Conservation (phyloP, 257 asterid genomes). For the Salvia hispanica region DNA sequence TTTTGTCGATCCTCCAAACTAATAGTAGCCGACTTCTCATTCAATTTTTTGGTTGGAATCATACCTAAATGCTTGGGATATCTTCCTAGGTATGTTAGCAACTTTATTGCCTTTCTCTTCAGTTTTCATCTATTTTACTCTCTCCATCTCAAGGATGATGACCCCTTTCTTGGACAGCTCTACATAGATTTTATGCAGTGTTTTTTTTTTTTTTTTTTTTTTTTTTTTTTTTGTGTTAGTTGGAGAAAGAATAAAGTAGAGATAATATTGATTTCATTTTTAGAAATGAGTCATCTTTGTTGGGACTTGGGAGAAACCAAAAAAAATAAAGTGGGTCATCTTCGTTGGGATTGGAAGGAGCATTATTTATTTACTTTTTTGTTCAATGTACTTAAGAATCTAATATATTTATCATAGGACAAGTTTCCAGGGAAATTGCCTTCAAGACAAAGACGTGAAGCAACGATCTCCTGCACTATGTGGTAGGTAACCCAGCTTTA, state of each 20-base stretch:
- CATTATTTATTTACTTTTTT: not conserved
- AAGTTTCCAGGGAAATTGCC: constrained; percentile 86
- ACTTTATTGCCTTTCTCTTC: constrained; percentile 18
- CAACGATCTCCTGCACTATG: constrained; percentile 70
- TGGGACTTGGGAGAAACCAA: too few species aligned
- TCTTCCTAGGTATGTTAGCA: constrained; percentile 64
- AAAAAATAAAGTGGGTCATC: too few species aligned
- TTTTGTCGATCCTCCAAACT: constrained; percentile 69
- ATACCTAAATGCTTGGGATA: constrained; percentile 75
- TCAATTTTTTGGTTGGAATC: constrained; percentile 70
- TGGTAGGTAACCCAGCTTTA: constrained; percentile 48
- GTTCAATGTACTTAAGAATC: constrained; percentile 9
- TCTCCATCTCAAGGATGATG: not conserved
- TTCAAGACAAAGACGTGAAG: constrained; percentile 55
- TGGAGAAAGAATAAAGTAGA: too few species aligned
- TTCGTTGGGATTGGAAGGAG: too few species aligned
- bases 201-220: too few species aligned
- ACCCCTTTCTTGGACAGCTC: too few species aligned
- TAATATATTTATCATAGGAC: constrained; percentile 40
- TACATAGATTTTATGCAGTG: too few species aligned
- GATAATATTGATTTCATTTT: too few species aligned
- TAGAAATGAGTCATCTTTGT: too few species aligned
- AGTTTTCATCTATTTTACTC: not conserved
- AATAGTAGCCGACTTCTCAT: constrained; percentile 77
- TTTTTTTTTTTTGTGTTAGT: too few species aligned